Evolutionary conservation across 441 rosid species (phyloP).

Genomic region (Arabidopsis hybrid): DNA sequence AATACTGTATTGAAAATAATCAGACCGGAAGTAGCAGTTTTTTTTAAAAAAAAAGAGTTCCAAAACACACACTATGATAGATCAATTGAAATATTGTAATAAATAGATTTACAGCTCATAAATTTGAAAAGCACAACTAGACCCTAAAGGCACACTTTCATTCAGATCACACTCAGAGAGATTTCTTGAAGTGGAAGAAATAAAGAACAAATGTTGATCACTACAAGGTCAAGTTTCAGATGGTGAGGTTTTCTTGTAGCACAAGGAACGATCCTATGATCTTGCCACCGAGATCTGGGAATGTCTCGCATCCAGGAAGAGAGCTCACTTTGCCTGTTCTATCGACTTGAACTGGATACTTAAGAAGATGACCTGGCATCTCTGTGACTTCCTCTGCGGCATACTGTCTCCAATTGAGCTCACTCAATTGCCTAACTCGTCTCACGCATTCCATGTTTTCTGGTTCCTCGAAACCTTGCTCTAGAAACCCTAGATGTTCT

Average conservation of each 20-base stretch:
- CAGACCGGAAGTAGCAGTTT: too few species aligned
- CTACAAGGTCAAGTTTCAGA: constrained; percentile 21
- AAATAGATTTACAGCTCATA: neutral
- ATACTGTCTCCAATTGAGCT: constrained; percentile 63
- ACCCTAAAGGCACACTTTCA: constrained; percentile 16
- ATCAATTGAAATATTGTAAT: neutral
- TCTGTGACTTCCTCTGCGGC: constrained; percentile 59
- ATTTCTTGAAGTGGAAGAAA: constrained; percentile 27
- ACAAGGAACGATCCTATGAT: constrained; percentile 60
- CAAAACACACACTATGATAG: constrained; percentile 12
- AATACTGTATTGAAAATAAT: too few species aligned
- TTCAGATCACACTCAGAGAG: constrained; percentile 22
- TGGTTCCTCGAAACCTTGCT: constrained; percentile 65
- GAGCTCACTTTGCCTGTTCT: constrained; percentile 61
- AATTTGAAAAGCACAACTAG: too few species aligned
- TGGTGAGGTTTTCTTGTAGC: constrained; percentile 52
- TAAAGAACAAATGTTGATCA: constrained; percentile 1
- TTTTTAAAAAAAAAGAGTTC: neutral
- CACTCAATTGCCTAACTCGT: constrained; percentile 57
- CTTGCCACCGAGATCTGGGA: constrained; percentile 78
- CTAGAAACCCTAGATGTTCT: constrained; percentile 64
- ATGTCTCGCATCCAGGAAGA: constrained; percentile 60
- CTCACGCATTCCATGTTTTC: constrained; percentile 69
- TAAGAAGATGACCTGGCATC: constrained; percentile 67
- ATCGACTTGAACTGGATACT: constrained; percentile 68